phyloP scores from a whole-genome alignment of 371 early-diverging fungal genomes.

The Actinomucor elegans region DNA sequence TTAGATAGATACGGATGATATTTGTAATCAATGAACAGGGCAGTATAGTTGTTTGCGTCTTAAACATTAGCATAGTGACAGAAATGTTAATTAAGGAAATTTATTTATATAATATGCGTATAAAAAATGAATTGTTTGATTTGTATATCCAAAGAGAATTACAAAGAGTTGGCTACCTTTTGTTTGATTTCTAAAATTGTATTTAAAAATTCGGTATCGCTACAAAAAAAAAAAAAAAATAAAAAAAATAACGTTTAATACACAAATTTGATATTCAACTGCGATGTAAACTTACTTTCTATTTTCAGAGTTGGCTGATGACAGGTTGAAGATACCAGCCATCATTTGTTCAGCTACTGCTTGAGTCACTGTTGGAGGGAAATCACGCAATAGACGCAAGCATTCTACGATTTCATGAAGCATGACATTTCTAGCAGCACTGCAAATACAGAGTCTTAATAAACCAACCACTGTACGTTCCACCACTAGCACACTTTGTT shows the following conservation, averaged over 20 bases:
- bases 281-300: constrained; percentile 34
- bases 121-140: no score
- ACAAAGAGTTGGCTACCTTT: constrained; percentile 43
- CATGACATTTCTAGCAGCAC: constrained; percentile 63
- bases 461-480: constrained; percentile 81
- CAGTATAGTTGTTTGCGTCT: no score
- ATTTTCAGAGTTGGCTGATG: constrained; percentile 47
- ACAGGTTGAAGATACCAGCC: constrained; percentile 74
- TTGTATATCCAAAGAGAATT: no score
- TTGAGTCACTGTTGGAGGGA: constrained; percentile 68
- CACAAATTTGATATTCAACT: background rate
- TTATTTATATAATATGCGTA: no score
- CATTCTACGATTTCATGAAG: constrained; percentile 61
- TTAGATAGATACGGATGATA: no score
- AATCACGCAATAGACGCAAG: constrained; percentile 57
- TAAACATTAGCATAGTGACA: no score
- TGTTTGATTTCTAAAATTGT: constrained; percentile 50
- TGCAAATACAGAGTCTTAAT: constrained; percentile 68
- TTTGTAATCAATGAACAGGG: no score
- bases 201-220: constrained; percentile 46
- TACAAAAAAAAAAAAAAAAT: constrained; percentile 4
- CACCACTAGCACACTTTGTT: constrained; percentile 66
- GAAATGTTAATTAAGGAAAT: no score
- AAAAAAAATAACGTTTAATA: background rate
- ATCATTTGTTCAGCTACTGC: constrained; percentile 77